These are phyloP conservation scores for Arthrobotrys conoides DNA, from an alignment of 2,329 filamentous ascomycete species.

Conservation along the genomic window DNA sequence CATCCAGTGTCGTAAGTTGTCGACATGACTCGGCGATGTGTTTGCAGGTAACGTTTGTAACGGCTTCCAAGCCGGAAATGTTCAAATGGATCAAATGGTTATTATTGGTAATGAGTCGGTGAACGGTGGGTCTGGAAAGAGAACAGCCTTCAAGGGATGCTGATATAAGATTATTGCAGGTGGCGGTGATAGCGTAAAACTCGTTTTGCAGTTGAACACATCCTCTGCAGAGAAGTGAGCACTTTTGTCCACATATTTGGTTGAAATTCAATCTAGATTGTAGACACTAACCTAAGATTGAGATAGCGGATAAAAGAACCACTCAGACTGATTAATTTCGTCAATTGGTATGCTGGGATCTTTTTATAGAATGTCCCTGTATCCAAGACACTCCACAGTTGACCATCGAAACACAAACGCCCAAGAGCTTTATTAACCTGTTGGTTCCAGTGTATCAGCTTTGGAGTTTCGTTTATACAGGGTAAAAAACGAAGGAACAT, in stretches of 20 bases:
- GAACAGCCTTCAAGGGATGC: slow-evolving; percentile 90
- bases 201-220: slow-evolving; percentile 90
- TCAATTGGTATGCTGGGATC: slow-evolving; percentile 85
- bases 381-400: slow-evolving; percentile 89
- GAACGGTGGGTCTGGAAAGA: slow-evolving; percentile 82
- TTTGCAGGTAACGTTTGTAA: slow-evolving; percentile 87
- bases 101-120: slow-evolving; percentile 82
- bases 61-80: slow-evolving; percentile 82
- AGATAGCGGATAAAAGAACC: slow-evolving; percentile 92
- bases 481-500: slow-evolving; percentile 67
- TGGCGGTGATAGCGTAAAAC: slow-evolving; percentile 84
- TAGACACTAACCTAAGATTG: slow-evolving; percentile 76
- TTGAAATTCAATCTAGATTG: slow-evolving; percentile 1
- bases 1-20: slow-evolving; percentile 84
- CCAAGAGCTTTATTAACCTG: slow-evolving; percentile 76
- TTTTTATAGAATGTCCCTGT: slow-evolving; percentile 87
- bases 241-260: background rate
- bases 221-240: slow-evolving; percentile 68
- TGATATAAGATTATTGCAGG: slow-evolving; percentile 88
- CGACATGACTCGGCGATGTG: slow-evolving; percentile 86
- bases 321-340: slow-evolving; percentile 85
- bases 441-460: slow-evolving; percentile 10
- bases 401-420: slow-evolving; percentile 90
- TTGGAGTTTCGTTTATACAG: background rate
- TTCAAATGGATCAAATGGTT: slow-evolving; percentile 85